These are phyloP conservation scores for Achaetomiella virescens DNA, from an alignment of 495 filamentous ascomycete genomes.

Conservation along the genomic window DNA sequence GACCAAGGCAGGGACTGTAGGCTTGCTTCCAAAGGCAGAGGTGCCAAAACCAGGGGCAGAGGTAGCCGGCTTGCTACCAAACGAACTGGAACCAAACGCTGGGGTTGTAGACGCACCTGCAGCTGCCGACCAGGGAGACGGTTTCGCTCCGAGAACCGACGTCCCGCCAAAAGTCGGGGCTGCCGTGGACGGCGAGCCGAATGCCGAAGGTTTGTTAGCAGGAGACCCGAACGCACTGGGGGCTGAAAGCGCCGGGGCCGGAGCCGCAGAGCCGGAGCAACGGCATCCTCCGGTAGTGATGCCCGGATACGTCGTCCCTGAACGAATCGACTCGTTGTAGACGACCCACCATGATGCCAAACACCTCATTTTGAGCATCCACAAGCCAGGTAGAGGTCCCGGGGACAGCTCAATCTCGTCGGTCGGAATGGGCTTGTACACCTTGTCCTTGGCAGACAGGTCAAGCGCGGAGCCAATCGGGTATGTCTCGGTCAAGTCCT, in stretches of 20 bases:
- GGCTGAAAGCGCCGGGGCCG: conserved; percentile 23
- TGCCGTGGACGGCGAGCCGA: conserved; percentile 24
- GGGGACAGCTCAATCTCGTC: conserved; percentile 68
- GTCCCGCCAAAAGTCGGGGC: conserved; percentile 35
- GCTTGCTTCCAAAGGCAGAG: conserved; percentile 29
- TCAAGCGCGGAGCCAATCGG: conserved; percentile 78
- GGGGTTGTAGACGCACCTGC: conserved; percentile 25
- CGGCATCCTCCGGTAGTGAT: conserved; percentile 44
- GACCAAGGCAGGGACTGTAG: conserved; percentile 46
- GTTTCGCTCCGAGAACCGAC: conserved; percentile 33
- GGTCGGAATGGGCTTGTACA: conserved; percentile 67
- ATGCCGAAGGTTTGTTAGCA: conserved; percentile 21
- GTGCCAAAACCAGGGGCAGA: conserved; percentile 33
- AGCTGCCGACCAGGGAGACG: conserved; percentile 36
- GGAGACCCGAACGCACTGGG: conserved; percentile 31
- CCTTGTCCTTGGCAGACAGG: conserved; percentile 71
- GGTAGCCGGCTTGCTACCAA: conserved; percentile 33
- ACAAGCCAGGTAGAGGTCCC: conserved; percentile 76
- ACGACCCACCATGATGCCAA: conserved; percentile 88
- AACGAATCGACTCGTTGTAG: conserved; percentile 76
- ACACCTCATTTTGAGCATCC: conserved; percentile 87
- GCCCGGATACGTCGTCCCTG: conserved; percentile 64
- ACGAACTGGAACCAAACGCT: conserved; percentile 35
- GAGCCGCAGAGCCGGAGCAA: conserved; percentile 22
- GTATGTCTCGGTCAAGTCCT: conserved; percentile 60